These are phyloP conservation scores for Mortierella sp. DNA, from an alignment of 371 early-diverging fungal species.

Conservation along the genomic window DNA sequence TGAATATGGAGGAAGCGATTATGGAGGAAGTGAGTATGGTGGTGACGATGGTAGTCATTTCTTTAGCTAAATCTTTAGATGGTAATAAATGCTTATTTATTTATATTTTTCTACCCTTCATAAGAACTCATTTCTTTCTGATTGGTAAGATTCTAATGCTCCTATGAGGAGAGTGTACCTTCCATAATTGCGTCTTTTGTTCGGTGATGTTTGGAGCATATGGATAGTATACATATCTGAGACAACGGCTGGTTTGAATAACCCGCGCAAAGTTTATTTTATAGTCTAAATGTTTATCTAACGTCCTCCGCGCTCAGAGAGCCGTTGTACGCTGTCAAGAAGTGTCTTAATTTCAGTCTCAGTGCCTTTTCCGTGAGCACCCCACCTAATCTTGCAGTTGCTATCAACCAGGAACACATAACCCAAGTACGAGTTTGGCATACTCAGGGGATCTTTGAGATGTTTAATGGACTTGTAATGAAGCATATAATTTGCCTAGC, in stretches of 20 bases:
- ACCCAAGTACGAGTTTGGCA: conserved; percentile 83
- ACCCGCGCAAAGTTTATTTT: too few species aligned
- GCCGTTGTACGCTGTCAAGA: conserved; percentile 44
- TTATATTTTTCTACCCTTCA: neutral
- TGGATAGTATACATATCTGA: too few species aligned
- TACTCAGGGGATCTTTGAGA: conserved; percentile 69
- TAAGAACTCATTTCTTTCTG: too few species aligned
- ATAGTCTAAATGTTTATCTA: conserved; percentile 7
- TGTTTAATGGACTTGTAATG: conserved; percentile 71
- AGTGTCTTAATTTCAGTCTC: conserved; percentile 70
- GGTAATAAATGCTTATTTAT: too few species aligned
- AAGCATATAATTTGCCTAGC: conserved; percentile 70
- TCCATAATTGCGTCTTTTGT: too few species aligned
- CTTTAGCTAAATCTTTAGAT: conserved; percentile 30
- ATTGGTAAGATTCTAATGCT: too few species aligned
- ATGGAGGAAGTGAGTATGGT: conserved; percentile 54
- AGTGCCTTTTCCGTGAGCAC: conserved; percentile 85
- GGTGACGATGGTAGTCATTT: conserved; percentile 42
- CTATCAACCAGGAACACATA: conserved; percentile 85
- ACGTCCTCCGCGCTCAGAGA: conserved; percentile 43
- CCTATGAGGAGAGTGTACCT: too few species aligned
- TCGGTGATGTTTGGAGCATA: too few species aligned
- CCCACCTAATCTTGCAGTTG: conserved; percentile 84
- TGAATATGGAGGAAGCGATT: conserved; percentile 53
- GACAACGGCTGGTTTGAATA: too few species aligned